Evolutionary conservation across 2,329 filamentous ascomycete species (phyloP), one percentile per base, ranked within the genome.

Genomic region (Aspergillus sp.): DNA sequence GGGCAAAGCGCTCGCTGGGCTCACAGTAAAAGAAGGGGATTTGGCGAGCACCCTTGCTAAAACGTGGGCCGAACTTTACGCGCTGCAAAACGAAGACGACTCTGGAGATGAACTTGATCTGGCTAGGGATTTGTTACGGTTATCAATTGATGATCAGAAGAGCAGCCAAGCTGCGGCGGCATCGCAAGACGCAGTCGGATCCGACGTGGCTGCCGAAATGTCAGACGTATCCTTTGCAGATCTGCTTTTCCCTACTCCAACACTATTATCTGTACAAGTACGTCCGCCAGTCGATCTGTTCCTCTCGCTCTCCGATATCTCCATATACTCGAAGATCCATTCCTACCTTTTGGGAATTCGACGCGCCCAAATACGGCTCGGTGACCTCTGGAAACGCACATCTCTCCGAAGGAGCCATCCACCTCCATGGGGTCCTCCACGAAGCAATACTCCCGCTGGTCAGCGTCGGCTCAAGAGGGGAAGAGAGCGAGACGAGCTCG

Each of bases 241-340:
- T 55, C 73, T 95, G 0, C 75, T 97, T 4, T 83, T 97, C 49
- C 89, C 88, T 2, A 81, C 83, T 0, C 82, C 89, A 0, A 85
- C 83, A 4, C 71, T 74, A 3, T 74, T 98, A 36, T 80, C 78
- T 1, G 74, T 94, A 49, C 79, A 85, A 47, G 75, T 95, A 52
- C 80, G 83, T 35, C 81, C 94, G 6, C 90, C 93, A 0, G 69
- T 97, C 4, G 90, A 97, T 61, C 78, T 98, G 29, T 94, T 97
- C 58, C 79, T 97, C 29, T 82, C 86, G 7, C 73, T 79, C 3
- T 75, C 82, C 0, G 90, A 97, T 58, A 70, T 94, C 7, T 78
- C 85, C 42, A 79, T 80, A 0, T 98, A 97, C 66, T 86, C 88
- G 0, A 77, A 77, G n/a, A 83, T 96, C 51, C 89, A 94, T 63